Base-by-base conservation (phyloP, 805 yeast genomes). In the Saturnispora bothae region DNA sequence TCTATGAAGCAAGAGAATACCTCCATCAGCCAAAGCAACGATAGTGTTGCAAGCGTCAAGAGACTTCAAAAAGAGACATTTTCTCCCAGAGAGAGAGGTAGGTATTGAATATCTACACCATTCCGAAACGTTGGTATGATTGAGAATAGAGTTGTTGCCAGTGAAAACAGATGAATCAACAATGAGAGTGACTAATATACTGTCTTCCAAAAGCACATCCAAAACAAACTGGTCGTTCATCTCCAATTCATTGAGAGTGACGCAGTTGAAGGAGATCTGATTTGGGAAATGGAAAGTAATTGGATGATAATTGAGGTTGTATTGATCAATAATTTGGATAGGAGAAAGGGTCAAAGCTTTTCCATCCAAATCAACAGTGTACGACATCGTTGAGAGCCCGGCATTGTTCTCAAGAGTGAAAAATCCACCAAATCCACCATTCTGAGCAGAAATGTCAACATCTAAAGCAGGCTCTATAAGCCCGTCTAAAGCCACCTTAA, bases 81-180 rank as follows among this genome's bases (percentile, higher is more conserved):
- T 56, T 48, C 81, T 65, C 5, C 71, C 52, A 23, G 71, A 73
- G 46, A 78, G 75, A 6, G 74, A 68, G 54, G 78, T 82, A 1
- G 92, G 88, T 27, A 71, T 70, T 6, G 82, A 70, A 38, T 78
- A 73, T 42, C 66, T 66, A 39, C 83, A 74, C 92, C 94, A 84
- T 32, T 68, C 59, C 36, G 54, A 52, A 39, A 71, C 59, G 26
- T 57, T 61, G 31, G 46, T 26, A n/a, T 5, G 28, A 38, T 43
- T 13, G 28, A 41, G n/a, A 39, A 32, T 30, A 31, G 31, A 13
- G 13, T 39, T 43, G 25, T 40, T 44, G 31, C 15, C 20, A n/a
- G 55, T 43, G 44, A 80, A 78, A 39, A 69, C 66, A 3, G 59
- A 48, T 8, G 68, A 44, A 14, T 61, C 56, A 21, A 81, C 43